These are phyloP conservation scores for Lepiota venenata DNA, from an alignment of 768 basidiomycete species.

Conservation along the genomic window DNA sequence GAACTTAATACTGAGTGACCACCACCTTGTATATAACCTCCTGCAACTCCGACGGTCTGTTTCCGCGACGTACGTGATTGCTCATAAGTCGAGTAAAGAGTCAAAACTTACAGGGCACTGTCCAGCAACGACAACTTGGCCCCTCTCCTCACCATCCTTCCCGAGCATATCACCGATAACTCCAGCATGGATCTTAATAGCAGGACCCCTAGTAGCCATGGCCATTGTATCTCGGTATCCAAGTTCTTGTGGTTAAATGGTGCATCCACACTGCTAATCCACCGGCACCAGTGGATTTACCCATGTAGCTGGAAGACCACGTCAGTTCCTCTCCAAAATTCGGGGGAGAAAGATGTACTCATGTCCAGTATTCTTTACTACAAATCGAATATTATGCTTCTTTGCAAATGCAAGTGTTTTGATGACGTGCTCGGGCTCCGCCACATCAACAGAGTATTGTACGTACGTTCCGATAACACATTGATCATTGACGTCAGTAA, in stretches of 20 bases:
- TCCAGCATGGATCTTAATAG: conserved; percentile 19
- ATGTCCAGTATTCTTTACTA: conserved; percentile 23
- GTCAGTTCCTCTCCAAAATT: neutral
- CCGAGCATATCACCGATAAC: conserved; percentile 15
- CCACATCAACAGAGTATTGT: conserved; percentile 18
- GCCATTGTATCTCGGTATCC: conserved; percentile 15
- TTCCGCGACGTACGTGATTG: neutral
- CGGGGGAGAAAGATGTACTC: conserved; percentile 8
- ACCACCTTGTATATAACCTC: conserved; percentile 39
- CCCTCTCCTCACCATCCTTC: conserved; percentile 13
- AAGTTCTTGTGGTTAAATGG: conserved; percentile 14
- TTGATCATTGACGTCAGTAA: conserved; percentile 12
- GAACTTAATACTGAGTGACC: conserved; percentile 26
- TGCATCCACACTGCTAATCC: conserved; percentile 20
- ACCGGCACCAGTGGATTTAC: conserved; percentile 20
- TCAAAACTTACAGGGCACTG: conserved; percentile 18
- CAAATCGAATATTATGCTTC: conserved; percentile 18
- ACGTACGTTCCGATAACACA: conserved; percentile 13
- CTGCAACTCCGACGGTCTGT: conserved; percentile 34
- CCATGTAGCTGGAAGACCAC: conserved; percentile 16
- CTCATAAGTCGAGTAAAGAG: neutral
- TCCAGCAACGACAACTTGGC: conserved; percentile 15
- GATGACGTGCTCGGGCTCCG: conserved; percentile 16
- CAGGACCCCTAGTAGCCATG: conserved; percentile 15
- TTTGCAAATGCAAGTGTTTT: conserved; percentile 20